phyloP scores from a whole-genome alignment of 139 green algal genomes.

The Closterium sp. region DNA sequence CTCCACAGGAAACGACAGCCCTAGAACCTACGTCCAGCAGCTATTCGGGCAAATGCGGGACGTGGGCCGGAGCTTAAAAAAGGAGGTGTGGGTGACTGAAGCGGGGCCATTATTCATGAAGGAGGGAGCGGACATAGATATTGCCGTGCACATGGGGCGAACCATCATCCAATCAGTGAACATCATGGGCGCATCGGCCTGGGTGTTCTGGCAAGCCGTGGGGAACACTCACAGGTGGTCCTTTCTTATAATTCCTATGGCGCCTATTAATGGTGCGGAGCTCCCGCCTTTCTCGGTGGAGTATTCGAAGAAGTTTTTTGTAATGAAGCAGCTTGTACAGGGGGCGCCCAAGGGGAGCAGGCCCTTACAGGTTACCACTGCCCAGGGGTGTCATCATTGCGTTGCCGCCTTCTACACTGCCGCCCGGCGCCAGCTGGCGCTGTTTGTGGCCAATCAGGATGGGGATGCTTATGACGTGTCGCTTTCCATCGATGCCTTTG shows the following conservation, averaged over 20 bases:
- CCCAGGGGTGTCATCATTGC: not conserved
- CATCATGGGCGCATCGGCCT: conserved; percentile 29
- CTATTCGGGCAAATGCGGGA: not conserved
- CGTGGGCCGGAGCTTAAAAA: conserved; percentile 5
- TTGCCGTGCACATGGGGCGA: conserved; percentile 27
- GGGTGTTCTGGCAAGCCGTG: conserved; percentile 51
- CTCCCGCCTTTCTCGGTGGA: not conserved
- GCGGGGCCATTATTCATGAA: conserved; percentile 15
- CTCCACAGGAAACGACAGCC: not conserved
- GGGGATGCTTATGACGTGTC: not conserved
- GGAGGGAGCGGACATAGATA: conserved; percentile 12
- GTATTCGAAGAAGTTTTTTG: not conserved
- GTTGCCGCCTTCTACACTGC: not conserved
- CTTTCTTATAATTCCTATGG: not conserved
- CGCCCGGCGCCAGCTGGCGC: not conserved
- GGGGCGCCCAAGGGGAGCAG: not conserved
- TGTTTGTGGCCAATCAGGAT: not conserved
- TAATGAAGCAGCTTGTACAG: not conserved
- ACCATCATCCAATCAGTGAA: conserved; percentile 37
- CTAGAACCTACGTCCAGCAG: not conserved
- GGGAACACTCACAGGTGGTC: not conserved
- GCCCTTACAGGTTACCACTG: not conserved
- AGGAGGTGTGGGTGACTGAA: conserved; percentile 52
- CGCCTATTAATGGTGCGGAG: not conserved
- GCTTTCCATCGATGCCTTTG: not conserved